Conservation (phyloP, 2,329 filamentous ascomycete genomes). For the Trichoderma sp. region DNA sequence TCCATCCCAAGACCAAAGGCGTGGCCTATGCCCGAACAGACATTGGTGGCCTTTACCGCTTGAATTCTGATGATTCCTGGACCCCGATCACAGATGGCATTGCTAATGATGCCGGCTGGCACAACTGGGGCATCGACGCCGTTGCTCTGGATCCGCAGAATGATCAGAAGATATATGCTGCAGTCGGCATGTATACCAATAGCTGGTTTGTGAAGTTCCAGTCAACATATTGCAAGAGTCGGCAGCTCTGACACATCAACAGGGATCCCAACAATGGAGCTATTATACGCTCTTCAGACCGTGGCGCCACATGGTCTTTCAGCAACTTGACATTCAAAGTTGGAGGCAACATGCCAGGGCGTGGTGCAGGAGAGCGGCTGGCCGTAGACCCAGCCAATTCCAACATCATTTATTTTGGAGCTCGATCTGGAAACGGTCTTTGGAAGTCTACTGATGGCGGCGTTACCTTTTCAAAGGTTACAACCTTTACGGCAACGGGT, state of each 20-base stretch:
- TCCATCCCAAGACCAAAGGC: slow-evolving; percentile 9
- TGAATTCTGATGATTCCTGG: slow-evolving; percentile 13
- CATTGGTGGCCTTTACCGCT: slow-evolving; percentile 6
- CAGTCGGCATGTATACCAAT: slow-evolving; percentile 11
- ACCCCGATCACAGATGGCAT: background rate
- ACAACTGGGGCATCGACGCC: slow-evolving; percentile 9
- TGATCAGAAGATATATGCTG: slow-evolving; percentile 10
- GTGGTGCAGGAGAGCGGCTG: background rate
- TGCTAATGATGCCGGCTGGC: slow-evolving; percentile 7
- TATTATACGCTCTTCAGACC: slow-evolving; percentile 14
- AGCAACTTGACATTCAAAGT: slow-evolving; percentile 12
- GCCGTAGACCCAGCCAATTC: slow-evolving; percentile 13
- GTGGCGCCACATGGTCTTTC: slow-evolving; percentile 5
- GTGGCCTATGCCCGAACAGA: slow-evolving; percentile 8
- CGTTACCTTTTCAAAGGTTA: slow-evolving; percentile 13
- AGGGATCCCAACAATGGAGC: slow-evolving; percentile 14
- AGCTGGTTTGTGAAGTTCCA: background rate
- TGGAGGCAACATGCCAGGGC: slow-evolving; percentile 10
- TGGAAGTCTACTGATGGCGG: slow-evolving; percentile 11
- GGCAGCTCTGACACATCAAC: background rate
- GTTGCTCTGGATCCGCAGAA: slow-evolving; percentile 10
- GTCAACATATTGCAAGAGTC: background rate
- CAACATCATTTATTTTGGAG: slow-evolving; percentile 9
- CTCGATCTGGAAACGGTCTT: slow-evolving; percentile 13
- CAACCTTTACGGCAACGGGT: slow-evolving; percentile 9